These are phyloP conservation scores for Fraxinus velutina DNA, from an alignment of 305 asterid genomes.

Conservation along the genomic window DNA sequence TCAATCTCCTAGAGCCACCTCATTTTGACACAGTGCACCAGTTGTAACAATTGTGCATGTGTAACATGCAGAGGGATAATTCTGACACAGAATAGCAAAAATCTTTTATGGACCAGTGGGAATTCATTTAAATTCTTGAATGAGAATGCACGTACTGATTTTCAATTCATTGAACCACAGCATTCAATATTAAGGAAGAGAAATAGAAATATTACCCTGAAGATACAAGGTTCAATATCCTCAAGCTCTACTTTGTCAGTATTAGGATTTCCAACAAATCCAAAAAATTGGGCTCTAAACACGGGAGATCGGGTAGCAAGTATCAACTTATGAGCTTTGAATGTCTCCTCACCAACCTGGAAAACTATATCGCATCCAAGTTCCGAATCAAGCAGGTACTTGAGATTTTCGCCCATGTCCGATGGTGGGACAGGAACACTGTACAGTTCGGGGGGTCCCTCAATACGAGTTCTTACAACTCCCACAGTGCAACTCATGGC, in stretches of 20 bases:
- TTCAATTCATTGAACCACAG: neutral
- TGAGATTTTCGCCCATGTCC: slow-evolving; percentile 76
- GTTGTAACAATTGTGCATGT: neutral
- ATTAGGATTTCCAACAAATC: slow-evolving; percentile 69
- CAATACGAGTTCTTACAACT: slow-evolving; percentile 82
- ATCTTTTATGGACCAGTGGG: neutral
- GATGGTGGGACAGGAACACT: slow-evolving; percentile 66
- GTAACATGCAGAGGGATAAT: slow-evolving; percentile 2
- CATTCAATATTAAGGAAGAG: slow-evolving; percentile 2
- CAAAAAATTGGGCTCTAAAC: slow-evolving; percentile 89
- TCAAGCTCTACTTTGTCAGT: slow-evolving; percentile 50
- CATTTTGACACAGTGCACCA: slow-evolving; percentile 18
- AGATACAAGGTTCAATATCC: slow-evolving; percentile 78
- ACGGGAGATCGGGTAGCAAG: slow-evolving; percentile 97
- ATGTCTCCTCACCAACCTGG: slow-evolving; percentile 72
- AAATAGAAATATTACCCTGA: slow-evolving; percentile 48
- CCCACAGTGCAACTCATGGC: slow-evolving; percentile 90
- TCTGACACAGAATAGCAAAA: neutral
- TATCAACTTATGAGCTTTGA: slow-evolving; percentile 78
- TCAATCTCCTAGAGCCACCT: slow-evolving; percentile 1
- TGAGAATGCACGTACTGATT: neutral
- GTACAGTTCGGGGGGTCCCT: slow-evolving; percentile 68
- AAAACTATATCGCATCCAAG: slow-evolving; percentile 61
- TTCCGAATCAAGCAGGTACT: slow-evolving; percentile 64
- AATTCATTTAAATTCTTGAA: neutral